Evolutionary conservation across 208 protist species (phyloP), one percentile per base, ranked within the genome.

Genomic region (Acanthamoeba culbertsoni): DNA sequence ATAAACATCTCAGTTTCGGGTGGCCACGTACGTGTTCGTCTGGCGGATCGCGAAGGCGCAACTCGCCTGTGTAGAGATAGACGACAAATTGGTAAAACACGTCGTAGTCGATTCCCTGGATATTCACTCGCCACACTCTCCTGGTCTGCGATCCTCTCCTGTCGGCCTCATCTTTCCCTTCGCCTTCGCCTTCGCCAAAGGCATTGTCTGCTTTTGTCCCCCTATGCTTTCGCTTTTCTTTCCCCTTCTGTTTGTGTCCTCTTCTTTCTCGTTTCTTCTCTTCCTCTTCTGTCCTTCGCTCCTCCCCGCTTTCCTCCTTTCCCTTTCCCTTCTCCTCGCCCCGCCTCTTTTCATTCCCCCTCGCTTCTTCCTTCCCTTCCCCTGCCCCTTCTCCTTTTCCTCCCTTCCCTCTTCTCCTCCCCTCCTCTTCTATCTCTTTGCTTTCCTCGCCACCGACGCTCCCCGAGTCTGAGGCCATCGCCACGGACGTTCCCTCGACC

Each of bases 51-150:
- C 45, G 57, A 31, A 90, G 57, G n/a, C 57, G 57, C 26, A 90
- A 37, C 20, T 90, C 82, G 48, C 88, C 45, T 5, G 88, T 92
- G 88, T 92, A 92, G 35, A 92, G 65, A 79, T 92, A 92, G 40
- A 92, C 62, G 10, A 92, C 16, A 20, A 92, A 40, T 28, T 92
- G 88, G 31, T 92, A 77, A 45, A 92, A 92, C 5, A 77, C 63
- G 3, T 71, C 55, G 33, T 79, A 92, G 0, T 48, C 31, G 33
- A 92, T 59, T 7, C 48, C 88, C 7, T 62, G 6, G 4, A 90
- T 68, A 26, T 68, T 68, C 23, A 90, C 82, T n/a, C 51, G 51
- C 40, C 18, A 8, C 33, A 90, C 33, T 35, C 16, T 14, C 31
- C 35, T 77, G 14, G 14, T 12, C 65, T 31, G 65, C n/a, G 14